Base-by-base conservation (phyloP, 108 stramenopile genomes). In the Mayamaea pseudoterrestris region DNA sequence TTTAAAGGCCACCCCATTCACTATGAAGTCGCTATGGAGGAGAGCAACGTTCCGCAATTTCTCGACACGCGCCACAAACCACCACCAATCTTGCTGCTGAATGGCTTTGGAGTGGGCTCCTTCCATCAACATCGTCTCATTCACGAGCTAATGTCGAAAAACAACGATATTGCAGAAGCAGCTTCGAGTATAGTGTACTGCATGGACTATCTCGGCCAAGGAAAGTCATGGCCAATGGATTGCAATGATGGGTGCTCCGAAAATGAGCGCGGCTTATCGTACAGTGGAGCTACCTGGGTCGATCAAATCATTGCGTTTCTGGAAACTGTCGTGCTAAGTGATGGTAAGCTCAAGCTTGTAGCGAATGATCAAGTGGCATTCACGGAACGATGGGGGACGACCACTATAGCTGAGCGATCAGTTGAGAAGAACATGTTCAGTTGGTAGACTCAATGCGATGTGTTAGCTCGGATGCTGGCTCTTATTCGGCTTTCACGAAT, bases 101-200 rank as follows among this genome's bases (percentile, higher is more conserved):
- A 89, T 66, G 89, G 89, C 18, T 90, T 90, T 46, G 89, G 88
- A 18, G 89, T 90, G 1, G 89, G 83, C n/a, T 66, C 74, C 26
- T 85, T 83, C 51, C 89, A 90, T 56, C 89, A 90, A 43, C 74
- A 85, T 51, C 59, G 81, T n/a, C 55, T 90, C n/a, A 74, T 86
- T 49, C 61, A 52, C 37, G 43, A 60, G 27, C 36, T 82, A 13
- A 29, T 76, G 0, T 6, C 34, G 0, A 13, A 43, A 16, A 27
- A 57, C n/a, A 55, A 25, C 22, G 30, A 55, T 16, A 35, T 46
- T 3, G 32, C 46, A 21, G 47, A 47, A 16, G 41, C 35, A 26
- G 34, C 44, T n/a, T 41, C 46, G 18, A 30, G 43, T 24, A 49
- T 53, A 6, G 43, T 90, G 0, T 86, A 90, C 52, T 65, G 71